Percentiles rank a stretch among this genome's conserved stretches.
phyloP scores from a whole-genome alignment of 2,329 filamentous ascomycete genomes.

The Aspergillus alliaceus region DNA sequence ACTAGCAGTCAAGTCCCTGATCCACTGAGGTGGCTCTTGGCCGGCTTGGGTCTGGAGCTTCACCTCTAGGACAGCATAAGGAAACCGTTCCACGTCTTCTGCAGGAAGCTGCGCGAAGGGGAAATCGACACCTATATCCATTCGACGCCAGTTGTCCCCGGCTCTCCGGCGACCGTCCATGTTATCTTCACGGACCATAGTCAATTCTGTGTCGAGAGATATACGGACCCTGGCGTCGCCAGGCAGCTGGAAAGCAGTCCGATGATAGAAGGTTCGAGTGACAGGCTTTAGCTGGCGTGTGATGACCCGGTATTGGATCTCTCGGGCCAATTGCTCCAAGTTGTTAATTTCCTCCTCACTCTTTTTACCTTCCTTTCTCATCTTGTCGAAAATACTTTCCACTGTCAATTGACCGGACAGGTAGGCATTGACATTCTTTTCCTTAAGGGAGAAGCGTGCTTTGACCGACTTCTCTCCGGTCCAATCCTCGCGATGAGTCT shows the following conservation, averaged over 20 bases:
- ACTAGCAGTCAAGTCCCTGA: slow-evolving; percentile 85
- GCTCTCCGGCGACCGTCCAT: slow-evolving; percentile 73
- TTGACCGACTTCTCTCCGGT: slow-evolving; percentile 99
- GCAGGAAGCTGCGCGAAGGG: slow-evolving; percentile 87
- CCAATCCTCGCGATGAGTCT: slow-evolving; percentile 98
- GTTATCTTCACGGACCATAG: slow-evolving; percentile 94
- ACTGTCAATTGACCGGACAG: slow-evolving; percentile 81
- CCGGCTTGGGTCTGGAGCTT: slow-evolving; percentile 96
- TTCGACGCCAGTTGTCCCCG: slow-evolving; percentile 92
- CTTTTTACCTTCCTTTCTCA: slow-evolving; percentile 92
- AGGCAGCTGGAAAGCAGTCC: slow-evolving; percentile 94
- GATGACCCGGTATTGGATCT: slow-evolving; percentile 91
- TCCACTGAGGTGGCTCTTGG: slow-evolving; percentile 94
- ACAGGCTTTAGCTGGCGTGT: slow-evolving; percentile 85
- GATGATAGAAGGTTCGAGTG: slow-evolving; percentile 95
- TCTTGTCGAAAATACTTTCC: slow-evolving; percentile 91
- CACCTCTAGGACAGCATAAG: slow-evolving; percentile 93
- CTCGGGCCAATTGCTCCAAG: slow-evolving; percentile 82
- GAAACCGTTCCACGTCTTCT: slow-evolving; percentile 85
- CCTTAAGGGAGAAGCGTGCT: slow-evolving; percentile 89
- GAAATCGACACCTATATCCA: slow-evolving; percentile 95
- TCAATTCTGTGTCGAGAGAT: slow-evolving; percentile 92
- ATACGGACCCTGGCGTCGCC: slow-evolving; percentile 95
- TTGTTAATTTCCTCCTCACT: slow-evolving; percentile 84
- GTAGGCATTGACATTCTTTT: slow-evolving; percentile 95